These are phyloP conservation scores for Xylariaceae sp. DNA, from an alignment of 2,329 filamentous ascomycete genomes.

Conservation along the genomic window DNA sequence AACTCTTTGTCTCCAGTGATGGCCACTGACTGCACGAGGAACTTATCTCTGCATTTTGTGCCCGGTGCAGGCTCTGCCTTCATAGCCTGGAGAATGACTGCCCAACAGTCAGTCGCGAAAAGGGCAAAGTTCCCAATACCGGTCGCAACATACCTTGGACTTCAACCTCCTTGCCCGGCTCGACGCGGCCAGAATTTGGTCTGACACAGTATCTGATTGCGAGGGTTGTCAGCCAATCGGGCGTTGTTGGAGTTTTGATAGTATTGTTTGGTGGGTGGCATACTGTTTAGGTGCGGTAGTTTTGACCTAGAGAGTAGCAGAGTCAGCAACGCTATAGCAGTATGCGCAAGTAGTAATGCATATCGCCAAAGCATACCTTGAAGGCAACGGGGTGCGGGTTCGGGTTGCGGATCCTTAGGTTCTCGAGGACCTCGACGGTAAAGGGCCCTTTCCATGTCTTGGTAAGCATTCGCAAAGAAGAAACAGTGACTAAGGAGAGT, in stretches of 20 bases:
- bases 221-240: too few relatives aligned
- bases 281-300: constrained; percentile 99
- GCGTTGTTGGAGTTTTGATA: too few relatives aligned
- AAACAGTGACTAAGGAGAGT: constrained; percentile 17
- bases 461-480: constrained; percentile 1
- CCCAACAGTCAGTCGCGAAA: constrained; percentile 22
- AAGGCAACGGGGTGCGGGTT: constrained; percentile 62
- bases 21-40: constrained; percentile 87
- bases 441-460: constrained; percentile 53
- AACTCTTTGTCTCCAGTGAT: constrained; percentile 83
- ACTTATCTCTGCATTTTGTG: constrained; percentile 94
- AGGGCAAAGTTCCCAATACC: neutral
- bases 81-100: constrained; percentile 96
- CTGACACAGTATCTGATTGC: constrained; percentile 83
- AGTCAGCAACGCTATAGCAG: constrained; percentile 1
- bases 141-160: constrained; percentile 69
- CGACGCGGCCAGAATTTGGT: constrained; percentile 94
- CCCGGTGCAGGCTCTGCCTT: constrained; percentile 86
- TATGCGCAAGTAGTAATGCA: too few relatives aligned
- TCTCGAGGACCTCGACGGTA: constrained; percentile 61
- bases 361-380: constrained; percentile 50
- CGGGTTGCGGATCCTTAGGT: constrained; percentile 61
- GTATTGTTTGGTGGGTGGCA: constrained; percentile 31
- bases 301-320: constrained; percentile 68
- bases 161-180: constrained; percentile 83